phyloP scores from a whole-genome alignment of 306 rosid species.

The Rosa persica region DNA sequence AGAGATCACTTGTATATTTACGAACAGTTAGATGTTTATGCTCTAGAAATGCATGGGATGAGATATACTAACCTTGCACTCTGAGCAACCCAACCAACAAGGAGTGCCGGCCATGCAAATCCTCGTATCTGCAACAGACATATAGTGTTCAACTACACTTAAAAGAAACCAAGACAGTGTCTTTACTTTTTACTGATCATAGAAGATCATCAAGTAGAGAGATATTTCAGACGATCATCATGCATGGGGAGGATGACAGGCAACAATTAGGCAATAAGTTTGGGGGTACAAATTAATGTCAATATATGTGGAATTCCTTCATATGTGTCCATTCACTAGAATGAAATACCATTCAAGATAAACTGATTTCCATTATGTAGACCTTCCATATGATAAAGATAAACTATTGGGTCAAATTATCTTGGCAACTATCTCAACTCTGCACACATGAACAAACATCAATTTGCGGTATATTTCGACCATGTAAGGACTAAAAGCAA shows the following conservation, averaged over 20 bases:
- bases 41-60: constrained; percentile 19
- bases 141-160: constrained; percentile 19
- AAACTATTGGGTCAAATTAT: background rate
- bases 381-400: background rate
- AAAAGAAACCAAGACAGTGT: constrained; percentile 11
- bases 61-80: constrained; percentile 65
- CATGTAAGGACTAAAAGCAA: background rate
- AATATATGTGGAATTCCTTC: background rate
- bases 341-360: background rate
- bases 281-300: background rate
- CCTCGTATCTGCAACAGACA: constrained; percentile 61
- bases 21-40: background rate
- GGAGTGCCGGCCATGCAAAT: constrained; percentile 82
- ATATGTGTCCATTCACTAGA: background rate
- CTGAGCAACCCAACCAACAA: constrained; percentile 71
- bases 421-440: background rate
- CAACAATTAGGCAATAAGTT: background rate
- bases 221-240: background rate
- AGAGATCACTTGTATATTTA: background rate
- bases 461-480: background rate
- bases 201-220: constrained; percentile 3
- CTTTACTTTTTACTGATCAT: no score
- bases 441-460: background rate
- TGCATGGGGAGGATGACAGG: background rate
- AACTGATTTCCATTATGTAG: background rate